A percentile compares a stretch with the other conserved stretches of the same genome.
Conservation (phyloP, 306 rosid genomes). For the Castanea mollissima region DNA sequence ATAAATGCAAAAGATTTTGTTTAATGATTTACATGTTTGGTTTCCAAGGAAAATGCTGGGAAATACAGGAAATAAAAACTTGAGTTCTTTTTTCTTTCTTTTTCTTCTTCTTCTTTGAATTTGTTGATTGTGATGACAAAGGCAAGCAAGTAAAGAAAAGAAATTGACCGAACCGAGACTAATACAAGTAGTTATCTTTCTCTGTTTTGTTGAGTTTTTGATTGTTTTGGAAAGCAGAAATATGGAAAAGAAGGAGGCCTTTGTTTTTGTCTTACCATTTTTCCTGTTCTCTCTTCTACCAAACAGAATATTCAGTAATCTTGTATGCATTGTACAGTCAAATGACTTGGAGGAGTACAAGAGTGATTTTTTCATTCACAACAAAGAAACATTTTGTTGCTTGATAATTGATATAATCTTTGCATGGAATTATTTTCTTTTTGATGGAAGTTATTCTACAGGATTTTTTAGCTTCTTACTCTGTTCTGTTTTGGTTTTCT, state of each 20-base stretch:
- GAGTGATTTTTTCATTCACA: not conserved
- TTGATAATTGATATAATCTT: not conserved
- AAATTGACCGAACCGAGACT: not conserved
- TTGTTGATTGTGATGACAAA: not conserved
- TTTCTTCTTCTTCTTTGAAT: too few species aligned
- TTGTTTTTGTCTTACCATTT: not conserved
- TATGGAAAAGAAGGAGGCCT: not conserved
- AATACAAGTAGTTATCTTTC: not conserved
- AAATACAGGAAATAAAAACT: not conserved
- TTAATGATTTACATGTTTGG: conserved; percentile 9
- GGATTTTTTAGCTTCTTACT: not conserved
- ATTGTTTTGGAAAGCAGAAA: not conserved
- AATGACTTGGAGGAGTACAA: not conserved
- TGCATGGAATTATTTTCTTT: not conserved
- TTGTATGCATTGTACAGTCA: not conserved
- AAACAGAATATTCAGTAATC: not conserved
- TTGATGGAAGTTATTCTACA: not conserved
- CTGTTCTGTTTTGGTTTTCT: not conserved
- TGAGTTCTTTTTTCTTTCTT: not conserved
- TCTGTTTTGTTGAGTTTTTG: not conserved
- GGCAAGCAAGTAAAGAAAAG: not conserved
- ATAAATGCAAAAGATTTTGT: not conserved
- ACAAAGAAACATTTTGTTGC: not conserved
- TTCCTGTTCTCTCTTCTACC: not conserved
- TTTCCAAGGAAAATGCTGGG: conserved; percentile 9